Conservation (phyloP, 2,329 filamentous ascomycete genomes). For the Neofusicoccum umdonicola region DNA sequence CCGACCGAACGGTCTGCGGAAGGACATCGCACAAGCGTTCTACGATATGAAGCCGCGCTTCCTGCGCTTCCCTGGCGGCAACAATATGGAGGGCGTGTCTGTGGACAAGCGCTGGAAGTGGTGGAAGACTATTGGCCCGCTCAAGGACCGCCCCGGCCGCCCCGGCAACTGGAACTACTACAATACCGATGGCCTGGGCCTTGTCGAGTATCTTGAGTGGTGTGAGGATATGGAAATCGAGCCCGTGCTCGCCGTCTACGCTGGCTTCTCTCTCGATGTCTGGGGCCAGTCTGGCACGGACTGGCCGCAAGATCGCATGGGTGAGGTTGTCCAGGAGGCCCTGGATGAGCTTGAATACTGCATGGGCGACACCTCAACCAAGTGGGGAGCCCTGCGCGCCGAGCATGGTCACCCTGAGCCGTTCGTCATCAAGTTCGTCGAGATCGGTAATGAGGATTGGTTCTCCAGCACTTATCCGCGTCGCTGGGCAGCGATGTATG, state of each 20-base stretch:
- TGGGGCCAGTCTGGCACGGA: slow-evolving; percentile 35
- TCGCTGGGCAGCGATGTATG: slow-evolving; percentile 33
- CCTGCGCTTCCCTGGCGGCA: slow-evolving; percentile 53
- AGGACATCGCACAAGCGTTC: slow-evolving; percentile 50
- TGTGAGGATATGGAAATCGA: slow-evolving; percentile 46
- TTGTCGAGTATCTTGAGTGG: slow-evolving; percentile 51
- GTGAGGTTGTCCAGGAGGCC: slow-evolving; percentile 40
- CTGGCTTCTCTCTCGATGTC: slow-evolving; percentile 44
- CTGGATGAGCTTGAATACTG: slow-evolving; percentile 35
- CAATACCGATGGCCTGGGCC: slow-evolving; percentile 45
- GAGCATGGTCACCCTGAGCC: slow-evolving; percentile 37
- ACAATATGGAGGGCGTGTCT: slow-evolving; percentile 47
- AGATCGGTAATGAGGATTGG: slow-evolving; percentile 41
- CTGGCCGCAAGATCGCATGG: slow-evolving; percentile 34
- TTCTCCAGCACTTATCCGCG: slow-evolving; percentile 31
- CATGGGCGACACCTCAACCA: slow-evolving; percentile 29
- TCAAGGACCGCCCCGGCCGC: slow-evolving; percentile 49
- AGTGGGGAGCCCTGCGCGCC: slow-evolving; percentile 36
- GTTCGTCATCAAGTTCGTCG: slow-evolving; percentile 37
- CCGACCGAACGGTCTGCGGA: slow-evolving; percentile 50
- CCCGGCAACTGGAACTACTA: slow-evolving; percentile 46
- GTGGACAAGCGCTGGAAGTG: slow-evolving; percentile 46
- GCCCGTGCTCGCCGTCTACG: slow-evolving; percentile 44
- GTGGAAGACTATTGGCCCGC: slow-evolving; percentile 52
- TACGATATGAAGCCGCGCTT: slow-evolving; percentile 44